Percentiles rank a stretch among this genome's conserved stretches.
Evolutionary conservation across 169 alveolate species (phyloP).

Genomic region (Pseudocohnilembus persalinus): DNA sequence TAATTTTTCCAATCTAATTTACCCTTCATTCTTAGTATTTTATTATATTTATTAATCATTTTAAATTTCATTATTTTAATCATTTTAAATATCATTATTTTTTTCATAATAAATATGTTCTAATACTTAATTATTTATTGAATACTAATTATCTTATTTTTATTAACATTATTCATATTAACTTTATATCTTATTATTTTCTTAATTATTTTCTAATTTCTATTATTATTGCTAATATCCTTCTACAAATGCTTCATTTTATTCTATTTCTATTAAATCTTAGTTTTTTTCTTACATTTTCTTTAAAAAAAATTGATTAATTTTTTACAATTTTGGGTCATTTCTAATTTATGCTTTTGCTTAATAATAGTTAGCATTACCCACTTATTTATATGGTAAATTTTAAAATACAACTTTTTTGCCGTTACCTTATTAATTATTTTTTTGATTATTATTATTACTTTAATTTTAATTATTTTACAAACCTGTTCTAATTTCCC

Average conservation of each 20-base stretch:
- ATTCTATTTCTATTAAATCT: background rate
- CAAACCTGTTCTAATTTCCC: background rate
- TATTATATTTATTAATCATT: background rate
- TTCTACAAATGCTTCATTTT: background rate
- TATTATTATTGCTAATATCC: too few relatives aligned
- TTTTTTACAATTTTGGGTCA: background rate
- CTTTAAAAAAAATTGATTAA: background rate
- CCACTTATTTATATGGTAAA: background rate
- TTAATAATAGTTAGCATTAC: background rate
- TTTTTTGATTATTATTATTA: too few relatives aligned
- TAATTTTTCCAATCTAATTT: background rate
- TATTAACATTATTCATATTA: too few relatives aligned
- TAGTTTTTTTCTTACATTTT: too few relatives aligned
- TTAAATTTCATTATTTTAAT: background rate
- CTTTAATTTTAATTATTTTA: background rate
- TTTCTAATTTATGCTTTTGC: background rate
- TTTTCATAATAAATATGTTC: too few relatives aligned
- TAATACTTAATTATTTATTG: too few relatives aligned
- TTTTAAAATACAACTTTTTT: too few relatives aligned
- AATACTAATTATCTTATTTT: too few relatives aligned
- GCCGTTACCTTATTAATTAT: too few relatives aligned
- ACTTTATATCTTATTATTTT: too few relatives aligned
- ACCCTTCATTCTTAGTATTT: background rate
- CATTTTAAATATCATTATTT: background rate
- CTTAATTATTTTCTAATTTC: background rate